Conservation (phyloP, 2,329 filamentous ascomycete species). For the Trichophyton rubrum region DNA sequence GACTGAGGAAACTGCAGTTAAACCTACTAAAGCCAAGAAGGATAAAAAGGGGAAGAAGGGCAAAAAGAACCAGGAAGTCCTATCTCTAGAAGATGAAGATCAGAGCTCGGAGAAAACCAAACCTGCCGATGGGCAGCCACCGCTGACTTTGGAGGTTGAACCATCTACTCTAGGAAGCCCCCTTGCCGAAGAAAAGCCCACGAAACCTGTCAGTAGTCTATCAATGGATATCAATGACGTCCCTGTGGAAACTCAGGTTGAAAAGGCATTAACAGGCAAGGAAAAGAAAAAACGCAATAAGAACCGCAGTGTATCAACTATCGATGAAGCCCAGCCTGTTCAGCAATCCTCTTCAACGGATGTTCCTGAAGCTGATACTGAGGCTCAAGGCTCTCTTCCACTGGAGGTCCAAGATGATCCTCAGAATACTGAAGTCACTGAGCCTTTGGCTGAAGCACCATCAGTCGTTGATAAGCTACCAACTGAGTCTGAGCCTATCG, state of each 20-base stretch:
- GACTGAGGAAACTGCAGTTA: neutral
- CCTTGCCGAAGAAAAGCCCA: neutral
- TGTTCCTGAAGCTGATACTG: neutral
- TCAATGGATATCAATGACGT: neutral
- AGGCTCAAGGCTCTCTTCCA: neutral
- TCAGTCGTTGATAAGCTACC: neutral
- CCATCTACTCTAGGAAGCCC: neutral
- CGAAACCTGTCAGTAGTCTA: neutral
- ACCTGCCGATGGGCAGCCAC: neutral
- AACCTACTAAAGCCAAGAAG: neutral
- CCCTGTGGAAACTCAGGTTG: neutral
- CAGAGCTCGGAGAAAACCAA: neutral
- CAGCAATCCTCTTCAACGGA: neutral
- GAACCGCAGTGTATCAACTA: neutral
- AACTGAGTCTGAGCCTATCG: neutral
- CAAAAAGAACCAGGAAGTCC: neutral
- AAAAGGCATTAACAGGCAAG: neutral
- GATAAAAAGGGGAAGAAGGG: conserved; percentile 6
- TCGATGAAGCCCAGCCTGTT: neutral
- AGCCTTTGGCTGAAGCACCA: neutral
- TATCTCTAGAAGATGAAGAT: neutral
- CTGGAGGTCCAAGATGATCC: neutral
- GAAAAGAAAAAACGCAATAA: neutral
- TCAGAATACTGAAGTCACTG: neutral
- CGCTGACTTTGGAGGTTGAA: neutral